phyloP scores from a whole-genome alignment of 208 protist genomes.

The Porcisia deanei region DNA sequence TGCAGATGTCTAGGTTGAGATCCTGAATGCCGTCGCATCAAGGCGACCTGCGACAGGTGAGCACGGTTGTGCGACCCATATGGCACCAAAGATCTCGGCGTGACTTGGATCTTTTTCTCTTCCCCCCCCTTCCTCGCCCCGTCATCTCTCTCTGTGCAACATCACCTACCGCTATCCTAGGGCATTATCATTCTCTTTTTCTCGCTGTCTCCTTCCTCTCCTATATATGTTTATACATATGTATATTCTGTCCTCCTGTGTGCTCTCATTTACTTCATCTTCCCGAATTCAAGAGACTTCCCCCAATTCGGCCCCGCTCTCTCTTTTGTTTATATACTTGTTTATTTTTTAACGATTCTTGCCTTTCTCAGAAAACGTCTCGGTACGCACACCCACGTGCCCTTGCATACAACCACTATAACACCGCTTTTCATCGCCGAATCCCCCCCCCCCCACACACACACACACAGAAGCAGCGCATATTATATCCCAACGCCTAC shows the following conservation, averaged over 20 bases:
- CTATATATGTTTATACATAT: background rate
- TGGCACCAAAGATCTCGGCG: background rate
- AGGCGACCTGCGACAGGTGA: background rate
- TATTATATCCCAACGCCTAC: too few species aligned
- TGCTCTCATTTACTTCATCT: conserved; percentile 3
- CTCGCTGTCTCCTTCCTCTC: background rate
- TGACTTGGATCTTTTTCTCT: too few species aligned
- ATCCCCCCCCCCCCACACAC: too few species aligned
- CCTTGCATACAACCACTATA: too few species aligned
- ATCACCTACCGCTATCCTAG: too few species aligned
- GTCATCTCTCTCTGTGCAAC: too few species aligned
- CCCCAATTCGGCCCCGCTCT: background rate
- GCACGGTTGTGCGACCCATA: background rate
- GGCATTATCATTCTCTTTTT: background rate
- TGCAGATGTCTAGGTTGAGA: background rate
- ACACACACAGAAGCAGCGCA: too few species aligned
- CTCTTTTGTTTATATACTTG: background rate
- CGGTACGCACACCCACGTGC: too few species aligned
- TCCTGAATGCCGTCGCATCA: background rate
- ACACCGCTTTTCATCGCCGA: too few species aligned
- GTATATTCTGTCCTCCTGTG: background rate
- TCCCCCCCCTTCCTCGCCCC: background rate
- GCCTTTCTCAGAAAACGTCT: background rate
- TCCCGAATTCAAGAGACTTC: background rate
- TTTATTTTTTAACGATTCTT: background rate